Percentiles rank a stretch among this genome's conserved stretches.
Conservation (phyloP, 2,329 filamentous ascomycete genomes). For the Didymella pinodella region DNA sequence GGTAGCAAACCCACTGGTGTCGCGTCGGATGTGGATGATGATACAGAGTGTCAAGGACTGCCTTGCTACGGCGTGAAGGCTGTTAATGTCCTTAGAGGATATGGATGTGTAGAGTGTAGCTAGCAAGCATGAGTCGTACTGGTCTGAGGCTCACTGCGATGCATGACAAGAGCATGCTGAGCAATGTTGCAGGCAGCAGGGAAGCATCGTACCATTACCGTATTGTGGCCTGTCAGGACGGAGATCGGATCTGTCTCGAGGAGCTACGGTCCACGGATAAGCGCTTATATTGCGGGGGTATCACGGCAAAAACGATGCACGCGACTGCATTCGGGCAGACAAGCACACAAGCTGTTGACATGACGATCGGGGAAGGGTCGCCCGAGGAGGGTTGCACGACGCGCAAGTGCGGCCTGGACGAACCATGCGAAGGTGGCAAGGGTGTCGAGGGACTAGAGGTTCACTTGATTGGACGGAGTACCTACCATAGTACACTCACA, state of each 20-base stretch:
- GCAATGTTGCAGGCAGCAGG: slow-evolving; percentile 28
- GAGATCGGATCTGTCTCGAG: slow-evolving; percentile 30
- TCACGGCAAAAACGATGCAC: slow-evolving; percentile 27
- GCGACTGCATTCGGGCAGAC: slow-evolving; percentile 18
- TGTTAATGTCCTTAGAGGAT: slow-evolving; percentile 23
- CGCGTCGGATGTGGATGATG: slow-evolving; percentile 27
- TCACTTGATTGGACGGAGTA: slow-evolving; percentile 7
- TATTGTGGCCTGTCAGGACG: slow-evolving; percentile 26
- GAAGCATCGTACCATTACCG: slow-evolving; percentile 17
- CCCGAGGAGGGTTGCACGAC: slow-evolving; percentile 12
- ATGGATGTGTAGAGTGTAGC: slow-evolving; percentile 19
- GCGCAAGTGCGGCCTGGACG: slow-evolving; percentile 1
- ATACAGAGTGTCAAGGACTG: slow-evolving; percentile 27
- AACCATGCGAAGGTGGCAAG: not conserved
- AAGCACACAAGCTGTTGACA: slow-evolving; percentile 11
- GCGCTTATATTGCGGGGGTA: slow-evolving; percentile 25
- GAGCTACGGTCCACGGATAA: slow-evolving; percentile 30
- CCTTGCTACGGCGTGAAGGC: slow-evolving; percentile 22
- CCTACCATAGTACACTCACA: no score
- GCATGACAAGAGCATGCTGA: slow-evolving; percentile 18
- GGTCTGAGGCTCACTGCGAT: slow-evolving; percentile 3
- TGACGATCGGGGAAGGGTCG: slow-evolving; percentile 7
- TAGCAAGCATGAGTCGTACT: slow-evolving; percentile 22
- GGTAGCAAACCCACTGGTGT: slow-evolving; percentile 23
- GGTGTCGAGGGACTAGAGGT: not conserved